Evolutionary conservation across 768 basidiomycete genomes (phyloP).

Genomic region (Saitozyma sp.): DNA sequence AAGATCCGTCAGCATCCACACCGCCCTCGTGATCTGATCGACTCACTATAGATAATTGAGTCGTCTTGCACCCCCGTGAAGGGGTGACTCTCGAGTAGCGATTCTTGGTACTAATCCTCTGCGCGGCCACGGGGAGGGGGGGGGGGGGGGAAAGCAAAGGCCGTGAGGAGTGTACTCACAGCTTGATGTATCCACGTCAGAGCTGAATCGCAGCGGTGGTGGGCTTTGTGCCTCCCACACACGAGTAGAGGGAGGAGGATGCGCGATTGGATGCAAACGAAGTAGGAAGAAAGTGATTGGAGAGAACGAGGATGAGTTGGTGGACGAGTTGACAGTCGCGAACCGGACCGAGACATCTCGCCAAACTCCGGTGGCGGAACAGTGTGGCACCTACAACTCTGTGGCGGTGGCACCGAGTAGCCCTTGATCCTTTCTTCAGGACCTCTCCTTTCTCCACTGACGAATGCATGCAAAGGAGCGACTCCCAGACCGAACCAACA

Average conservation of each 20-base stretch:
- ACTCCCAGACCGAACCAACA: too few species aligned
- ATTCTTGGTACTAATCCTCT: slow-evolving; percentile 49
- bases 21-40: neutral
- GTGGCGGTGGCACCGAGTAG: too few species aligned
- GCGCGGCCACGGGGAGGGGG: slow-evolving; percentile 11
- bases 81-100: slow-evolving; percentile 48
- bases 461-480: too few species aligned
- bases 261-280: neutral
- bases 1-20: slow-evolving; percentile 9
- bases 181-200: too few species aligned
- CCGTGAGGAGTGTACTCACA: neutral
- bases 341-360: neutral
- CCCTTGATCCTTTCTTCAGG: neutral
- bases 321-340: too few species aligned
- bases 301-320: neutral
- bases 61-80: slow-evolving; percentile 40
- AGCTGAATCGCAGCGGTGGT: too few species aligned
- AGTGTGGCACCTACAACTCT: too few species aligned
- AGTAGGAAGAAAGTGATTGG: neutral
- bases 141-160: neutral
- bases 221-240: neutral
- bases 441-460: neutral
- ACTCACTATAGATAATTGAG: slow-evolving; percentile 48
- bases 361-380: neutral
- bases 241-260: neutral